These are phyloP conservation scores for Skeletonema menzelii DNA, from an alignment of 108 stramenopile species.

Conservation along the genomic window DNA sequence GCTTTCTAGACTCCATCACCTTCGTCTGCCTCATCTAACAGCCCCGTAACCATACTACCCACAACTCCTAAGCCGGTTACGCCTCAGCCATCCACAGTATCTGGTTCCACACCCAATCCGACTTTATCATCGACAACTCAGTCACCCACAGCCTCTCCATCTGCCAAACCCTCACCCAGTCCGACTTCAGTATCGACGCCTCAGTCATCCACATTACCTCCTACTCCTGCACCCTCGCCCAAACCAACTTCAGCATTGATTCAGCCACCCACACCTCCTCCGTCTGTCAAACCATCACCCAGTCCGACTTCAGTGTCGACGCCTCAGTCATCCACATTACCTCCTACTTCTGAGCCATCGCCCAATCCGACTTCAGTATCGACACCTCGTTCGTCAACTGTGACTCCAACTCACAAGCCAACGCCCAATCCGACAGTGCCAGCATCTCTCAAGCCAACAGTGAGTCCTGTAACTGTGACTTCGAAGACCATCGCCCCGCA, in stretches of 20 bases:
- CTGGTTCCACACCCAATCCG: too few species aligned
- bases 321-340: background rate
- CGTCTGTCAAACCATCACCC: too few species aligned
- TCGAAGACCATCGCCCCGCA: too few species aligned
- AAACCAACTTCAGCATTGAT: background rate
- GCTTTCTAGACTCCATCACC: background rate
- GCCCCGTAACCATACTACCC: background rate
- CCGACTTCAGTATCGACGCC: background rate
- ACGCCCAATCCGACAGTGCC: background rate
- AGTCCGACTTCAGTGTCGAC: background rate
- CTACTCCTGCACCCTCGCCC: background rate
- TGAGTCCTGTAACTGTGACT: too few species aligned
- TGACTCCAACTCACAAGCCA: background rate
- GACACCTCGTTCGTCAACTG: background rate
- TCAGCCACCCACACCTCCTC: too few species aligned
- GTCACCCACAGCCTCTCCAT: too few species aligned
- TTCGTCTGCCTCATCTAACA: background rate
- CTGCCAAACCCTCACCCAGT: too few species aligned
- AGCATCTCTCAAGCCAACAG: too few species aligned
- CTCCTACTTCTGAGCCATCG: background rate
- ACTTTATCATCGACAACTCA: too few species aligned
- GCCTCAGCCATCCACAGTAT: background rate
- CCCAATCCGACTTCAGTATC: background rate
- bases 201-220: background rate
- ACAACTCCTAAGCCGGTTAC: background rate